Conservation (phyloP, 2,329 filamentous ascomycete species). For the Hymenoscyphus repandus region DNA sequence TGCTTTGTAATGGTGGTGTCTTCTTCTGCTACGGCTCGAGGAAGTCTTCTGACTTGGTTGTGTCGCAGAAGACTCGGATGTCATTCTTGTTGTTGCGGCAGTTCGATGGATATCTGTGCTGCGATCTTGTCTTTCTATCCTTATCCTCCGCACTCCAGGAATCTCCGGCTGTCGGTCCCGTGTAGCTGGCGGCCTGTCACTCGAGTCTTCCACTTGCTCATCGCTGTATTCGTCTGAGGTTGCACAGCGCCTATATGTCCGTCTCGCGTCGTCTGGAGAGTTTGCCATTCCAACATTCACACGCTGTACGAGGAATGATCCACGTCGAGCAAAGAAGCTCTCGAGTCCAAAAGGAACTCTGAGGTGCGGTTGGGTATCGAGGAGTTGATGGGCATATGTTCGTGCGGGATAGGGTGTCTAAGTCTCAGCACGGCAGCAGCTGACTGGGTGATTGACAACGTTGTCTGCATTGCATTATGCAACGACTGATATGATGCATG, state of each 20-base stretch:
- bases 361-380: not conserved
- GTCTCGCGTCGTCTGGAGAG: conserved; percentile 12
- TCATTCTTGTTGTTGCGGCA: conserved; percentile 19
- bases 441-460: not conserved
- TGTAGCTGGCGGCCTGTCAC: conserved; percentile 19
- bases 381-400: too few species aligned
- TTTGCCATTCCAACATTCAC: conserved; percentile 18
- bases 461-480: conserved; percentile 2
- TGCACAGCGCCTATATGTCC: conserved; percentile 20
- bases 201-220: conserved; percentile 14
- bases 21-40: conserved; percentile 22
- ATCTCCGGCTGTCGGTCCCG: conserved; percentile 20
- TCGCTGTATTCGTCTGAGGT: conserved; percentile 23
- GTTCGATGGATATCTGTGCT: conserved; percentile 12
- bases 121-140: conserved; percentile 27
- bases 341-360: conserved; percentile 3
- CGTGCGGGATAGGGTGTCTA: too few species aligned
- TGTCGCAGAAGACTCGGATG: conserved; percentile 24
- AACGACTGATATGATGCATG: not conserved
- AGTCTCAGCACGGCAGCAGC: too few species aligned
- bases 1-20: conserved; percentile 13
- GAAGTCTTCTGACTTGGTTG: conserved; percentile 16
- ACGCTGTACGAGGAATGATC: conserved; percentile 18
- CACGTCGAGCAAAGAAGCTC: too few species aligned
- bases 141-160: conserved; percentile 21